Evolutionary conservation across 306 rosid genomes (phyloP).

Genomic region (Gastrolobium bilobum): DNA sequence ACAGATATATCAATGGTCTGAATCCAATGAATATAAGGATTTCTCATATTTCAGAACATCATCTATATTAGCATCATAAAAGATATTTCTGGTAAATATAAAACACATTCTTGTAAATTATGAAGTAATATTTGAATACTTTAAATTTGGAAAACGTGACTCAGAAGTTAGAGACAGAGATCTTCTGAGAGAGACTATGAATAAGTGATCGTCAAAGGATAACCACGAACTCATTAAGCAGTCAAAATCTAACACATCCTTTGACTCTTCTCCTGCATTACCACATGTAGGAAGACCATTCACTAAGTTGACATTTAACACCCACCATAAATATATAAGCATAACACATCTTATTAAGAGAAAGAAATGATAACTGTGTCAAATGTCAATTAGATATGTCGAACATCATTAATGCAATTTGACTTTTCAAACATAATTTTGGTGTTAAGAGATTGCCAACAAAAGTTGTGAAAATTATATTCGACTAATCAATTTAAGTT

Average conservation of each 20-base stretch:
- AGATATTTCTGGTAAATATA: background rate
- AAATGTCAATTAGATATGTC: slow-evolving; percentile 20
- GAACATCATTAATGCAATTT: slow-evolving; percentile 34
- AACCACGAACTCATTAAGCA: slow-evolving; percentile 22
- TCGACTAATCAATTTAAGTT: slow-evolving; percentile 33
- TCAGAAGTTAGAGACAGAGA: background rate
- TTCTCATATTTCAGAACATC: slow-evolving; percentile 31
- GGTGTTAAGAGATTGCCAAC: background rate
- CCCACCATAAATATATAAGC: slow-evolving; percentile 19
- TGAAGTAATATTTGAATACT: slow-evolving; percentile 5
- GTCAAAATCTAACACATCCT: slow-evolving; percentile 26
- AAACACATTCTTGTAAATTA: slow-evolving; percentile 32
- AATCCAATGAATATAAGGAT: slow-evolving; percentile 35
- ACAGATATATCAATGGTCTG: slow-evolving; percentile 17
- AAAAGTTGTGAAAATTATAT: slow-evolving; percentile 25
- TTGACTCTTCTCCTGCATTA: slow-evolving; percentile 20
- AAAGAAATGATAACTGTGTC: slow-evolving; percentile 2
- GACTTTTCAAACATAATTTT: slow-evolving; percentile 26
- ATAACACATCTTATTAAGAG: slow-evolving; percentile 22
- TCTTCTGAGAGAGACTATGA: slow-evolving; percentile 39
- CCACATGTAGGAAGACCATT: slow-evolving; percentile 30
- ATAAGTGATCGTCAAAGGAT: slow-evolving; percentile 8
- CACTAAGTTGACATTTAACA: slow-evolving; percentile 31
- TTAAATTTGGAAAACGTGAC: slow-evolving; percentile 15
- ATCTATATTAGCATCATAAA: slow-evolving; percentile 26